These are phyloP conservation scores for Coprinopsis strossmayeri DNA, from an alignment of 768 basidiomycete genomes.

Conservation along the genomic window DNA sequence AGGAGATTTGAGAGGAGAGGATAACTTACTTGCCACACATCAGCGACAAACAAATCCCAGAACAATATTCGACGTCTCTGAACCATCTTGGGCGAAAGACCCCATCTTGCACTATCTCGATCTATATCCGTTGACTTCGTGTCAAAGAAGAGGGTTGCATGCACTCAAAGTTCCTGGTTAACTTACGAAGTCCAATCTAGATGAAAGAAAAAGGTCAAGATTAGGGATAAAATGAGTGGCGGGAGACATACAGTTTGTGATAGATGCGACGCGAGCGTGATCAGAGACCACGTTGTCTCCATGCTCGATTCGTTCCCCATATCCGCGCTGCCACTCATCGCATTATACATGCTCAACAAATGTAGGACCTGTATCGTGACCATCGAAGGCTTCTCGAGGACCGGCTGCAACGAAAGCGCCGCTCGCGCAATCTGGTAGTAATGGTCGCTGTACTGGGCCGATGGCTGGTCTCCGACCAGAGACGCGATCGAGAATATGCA, in stretches of 20 bases:
- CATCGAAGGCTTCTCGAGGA: slow-evolving; percentile 65
- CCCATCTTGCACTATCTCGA: slow-evolving; percentile 63
- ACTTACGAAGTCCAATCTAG: slow-evolving; percentile 65
- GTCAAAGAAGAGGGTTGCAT: not conserved
- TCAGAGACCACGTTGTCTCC: slow-evolving; percentile 66
- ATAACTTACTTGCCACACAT: slow-evolving; percentile 55
- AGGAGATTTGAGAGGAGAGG: not conserved
- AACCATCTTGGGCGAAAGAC: slow-evolving; percentile 53
- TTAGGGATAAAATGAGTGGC: slow-evolving; percentile 2
- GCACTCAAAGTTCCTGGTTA: no score
- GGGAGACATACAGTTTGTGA: slow-evolving; percentile 54
- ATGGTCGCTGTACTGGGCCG: slow-evolving; percentile 35
- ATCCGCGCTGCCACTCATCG: slow-evolving; percentile 57
- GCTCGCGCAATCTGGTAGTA: slow-evolving; percentile 61
- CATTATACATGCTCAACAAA: slow-evolving; percentile 62
- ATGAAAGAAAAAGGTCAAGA: not conserved
- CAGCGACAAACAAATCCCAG: slow-evolving; percentile 74
- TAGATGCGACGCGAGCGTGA: slow-evolving; percentile 59
- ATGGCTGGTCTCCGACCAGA: slow-evolving; percentile 29
- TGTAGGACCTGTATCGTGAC: slow-evolving; percentile 68
- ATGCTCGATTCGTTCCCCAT: slow-evolving; percentile 56
- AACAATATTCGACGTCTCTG: slow-evolving; percentile 63
- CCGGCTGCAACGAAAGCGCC: slow-evolving; percentile 59
- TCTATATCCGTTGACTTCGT: no score
- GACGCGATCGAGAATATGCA: slow-evolving; percentile 52